These are phyloP conservation scores for Cadophora gregata DNA, from an alignment of 2,329 filamentous ascomycete species.

Conservation along the genomic window DNA sequence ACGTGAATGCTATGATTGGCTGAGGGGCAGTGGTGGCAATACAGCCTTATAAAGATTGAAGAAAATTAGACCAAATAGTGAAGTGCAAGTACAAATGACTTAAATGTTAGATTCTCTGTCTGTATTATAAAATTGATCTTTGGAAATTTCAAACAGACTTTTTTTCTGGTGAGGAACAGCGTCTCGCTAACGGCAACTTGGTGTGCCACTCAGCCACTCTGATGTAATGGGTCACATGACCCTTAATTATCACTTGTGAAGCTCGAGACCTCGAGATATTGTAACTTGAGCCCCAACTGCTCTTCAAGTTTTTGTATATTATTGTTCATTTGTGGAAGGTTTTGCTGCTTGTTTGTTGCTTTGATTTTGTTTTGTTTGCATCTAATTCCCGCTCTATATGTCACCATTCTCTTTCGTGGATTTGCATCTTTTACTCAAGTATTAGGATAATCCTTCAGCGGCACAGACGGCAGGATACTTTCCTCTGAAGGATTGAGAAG, in stretches of 20 bases:
- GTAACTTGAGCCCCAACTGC: too few species aligned
- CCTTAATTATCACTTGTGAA: not conserved
- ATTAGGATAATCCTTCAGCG: not conserved
- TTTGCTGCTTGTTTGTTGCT: too few species aligned
- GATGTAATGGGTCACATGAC: conserved; percentile 15
- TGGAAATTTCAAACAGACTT: not conserved
- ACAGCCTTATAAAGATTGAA: not conserved
- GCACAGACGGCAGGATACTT: not conserved
- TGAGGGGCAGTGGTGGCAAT: not conserved
- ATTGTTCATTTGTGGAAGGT: too few species aligned
- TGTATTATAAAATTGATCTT: not conserved
- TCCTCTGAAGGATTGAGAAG: not conserved
- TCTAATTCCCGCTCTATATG: not conserved
- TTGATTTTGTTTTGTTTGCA: not conserved
- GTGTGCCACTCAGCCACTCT: conserved; percentile 10
- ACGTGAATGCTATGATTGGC: conserved; percentile 8
- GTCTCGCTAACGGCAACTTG: conserved; percentile 9
- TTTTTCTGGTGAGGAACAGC: conserved; percentile 10
- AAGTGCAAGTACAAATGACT: not conserved
- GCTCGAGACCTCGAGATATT: not conserved
- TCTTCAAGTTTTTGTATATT: too few species aligned
- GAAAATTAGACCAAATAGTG: not conserved
- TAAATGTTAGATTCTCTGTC: not conserved
- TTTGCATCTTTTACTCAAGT: not conserved
- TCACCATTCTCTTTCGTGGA: not conserved